Base-by-base conservation (phyloP, 805 yeast genomes). In the Wickerhamiella shivajii region DNA sequence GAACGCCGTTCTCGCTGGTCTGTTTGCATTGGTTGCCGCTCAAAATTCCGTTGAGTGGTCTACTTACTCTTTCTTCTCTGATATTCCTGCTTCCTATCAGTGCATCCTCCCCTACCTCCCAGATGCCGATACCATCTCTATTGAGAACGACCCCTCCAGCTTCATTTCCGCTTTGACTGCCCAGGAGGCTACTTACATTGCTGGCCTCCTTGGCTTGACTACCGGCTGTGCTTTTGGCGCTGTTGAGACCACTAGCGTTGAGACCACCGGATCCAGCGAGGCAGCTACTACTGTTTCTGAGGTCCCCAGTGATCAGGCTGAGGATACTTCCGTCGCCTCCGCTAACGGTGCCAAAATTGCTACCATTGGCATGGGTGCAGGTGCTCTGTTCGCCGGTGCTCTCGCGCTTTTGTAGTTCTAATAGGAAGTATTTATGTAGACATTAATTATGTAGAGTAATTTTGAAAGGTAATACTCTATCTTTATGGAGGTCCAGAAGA, bases 261-360 rank as follows among this genome's bases (percentile, higher is more conserved):
- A 25, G 12, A 25, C 34, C 9, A 18, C 21, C 12, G 6, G 11
- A 8, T 13, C 19, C 22, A 6, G 16, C 21, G 28, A 11, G 14
- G 13, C 27, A 12, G 23, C 11, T 16, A 10, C 27, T 18, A 6
- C 23, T 24, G 16, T n/a, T 16, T 5, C 27, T 11, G 10, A 18
- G 12, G 12, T 17, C 8, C 11, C 31, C 8, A 23, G 23, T 18
- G 23, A 6, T 16, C 31, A 7, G 7, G 26, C 26, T 12, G 21
- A 23, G 14, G 24, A 17, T 11, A 25, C 34, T 13, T 29, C 14
- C 14, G 34, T 31, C 5, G 34, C 34, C 18, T 13, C 34, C 13
- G 29, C 24, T 18, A 31, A 31, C 29, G 15, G 29, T 31, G 34
- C 34, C n/a, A n/a, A n/a, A n/a, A n/a, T n/a, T 18, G 24, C 29